These are phyloP conservation scores for Lipomyces oligophaga DNA, from an alignment of 805 yeast species.

Conservation along the genomic window DNA sequence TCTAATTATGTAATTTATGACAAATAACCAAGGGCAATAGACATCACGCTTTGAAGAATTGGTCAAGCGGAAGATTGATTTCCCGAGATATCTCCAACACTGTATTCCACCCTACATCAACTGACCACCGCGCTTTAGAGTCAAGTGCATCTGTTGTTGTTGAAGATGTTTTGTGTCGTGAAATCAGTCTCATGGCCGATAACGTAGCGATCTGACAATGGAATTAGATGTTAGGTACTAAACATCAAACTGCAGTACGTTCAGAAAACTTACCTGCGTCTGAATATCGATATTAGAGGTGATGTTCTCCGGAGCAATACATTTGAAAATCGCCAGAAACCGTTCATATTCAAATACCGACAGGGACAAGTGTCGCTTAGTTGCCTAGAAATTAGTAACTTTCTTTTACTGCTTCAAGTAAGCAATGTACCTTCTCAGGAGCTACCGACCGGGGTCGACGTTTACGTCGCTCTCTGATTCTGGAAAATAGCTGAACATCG, in stretches of 20 bases:
- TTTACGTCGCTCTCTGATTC: conserved; percentile 43
- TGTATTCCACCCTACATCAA: conserved; percentile 66
- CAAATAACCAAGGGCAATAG: no score
- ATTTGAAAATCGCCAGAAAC: conserved; percentile 70
- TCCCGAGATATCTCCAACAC: conserved; percentile 59
- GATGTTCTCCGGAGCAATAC: conserved; percentile 51
- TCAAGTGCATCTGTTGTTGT: conserved; percentile 50
- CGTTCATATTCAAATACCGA: conserved; percentile 74
- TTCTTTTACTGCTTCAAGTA: not conserved
- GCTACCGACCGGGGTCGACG: no score
- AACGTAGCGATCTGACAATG: conserved; percentile 51
- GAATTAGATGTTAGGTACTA: conserved; percentile 32
- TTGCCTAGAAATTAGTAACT: conserved; percentile 39
- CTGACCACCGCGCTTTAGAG: conserved; percentile 71
- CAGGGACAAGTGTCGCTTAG: conserved; percentile 64
- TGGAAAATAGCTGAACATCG: conserved; percentile 69
- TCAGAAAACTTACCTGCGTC: conserved; percentile 31
- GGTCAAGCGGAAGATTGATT: conserved; percentile 60
- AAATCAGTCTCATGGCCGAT: conserved; percentile 49
- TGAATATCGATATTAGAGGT: conserved; percentile 30
- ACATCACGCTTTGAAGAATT: conserved; percentile 49
- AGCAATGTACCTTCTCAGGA: not conserved
- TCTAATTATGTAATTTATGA: no score
- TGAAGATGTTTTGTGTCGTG: conserved; percentile 38
- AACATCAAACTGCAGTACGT: not conserved